A percentile compares a stretch with the other conserved stretches of the same genome.
These are phyloP conservation scores for Centella asiatica DNA, from an alignment of 129 eudicot genomes.

Conservation along the genomic window DNA sequence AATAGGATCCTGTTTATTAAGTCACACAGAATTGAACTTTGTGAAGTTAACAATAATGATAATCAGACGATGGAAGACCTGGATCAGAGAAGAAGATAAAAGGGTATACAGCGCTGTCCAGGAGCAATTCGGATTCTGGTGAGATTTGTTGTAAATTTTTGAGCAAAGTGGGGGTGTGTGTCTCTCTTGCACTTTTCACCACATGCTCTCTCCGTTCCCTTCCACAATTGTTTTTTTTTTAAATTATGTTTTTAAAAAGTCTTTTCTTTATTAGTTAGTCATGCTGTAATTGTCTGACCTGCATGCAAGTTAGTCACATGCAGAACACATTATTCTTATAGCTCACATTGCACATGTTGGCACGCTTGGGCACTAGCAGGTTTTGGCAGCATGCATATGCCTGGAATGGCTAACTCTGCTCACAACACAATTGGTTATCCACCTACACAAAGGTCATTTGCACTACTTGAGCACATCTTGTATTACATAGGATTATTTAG, in stretches of 20 bases:
- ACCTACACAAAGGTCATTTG: conserved; percentile 99
- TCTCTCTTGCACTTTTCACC: background rate
- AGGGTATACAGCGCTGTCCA: conserved; percentile 43
- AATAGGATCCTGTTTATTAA: background rate
- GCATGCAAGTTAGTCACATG: conserved; percentile 43
- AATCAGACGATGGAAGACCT: conserved; percentile 62
- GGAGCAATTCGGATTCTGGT: conserved; percentile 61
- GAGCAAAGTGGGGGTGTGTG: background rate
- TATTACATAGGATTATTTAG: conserved; percentile 31
- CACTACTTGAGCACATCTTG: conserved; percentile 89
- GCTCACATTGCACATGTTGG: conserved; percentile 97
- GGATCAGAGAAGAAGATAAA: conserved; percentile 74
- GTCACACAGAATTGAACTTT: background rate
- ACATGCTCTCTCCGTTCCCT: too few species aligned
- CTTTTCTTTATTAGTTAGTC: conserved; percentile 16
- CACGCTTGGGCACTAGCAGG: conserved; percentile 99
- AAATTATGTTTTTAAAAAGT: too few species aligned
- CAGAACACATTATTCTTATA: conserved; percentile 56
- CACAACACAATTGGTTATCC: conserved; percentile 97
- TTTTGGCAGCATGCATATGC: conserved; percentile 90
- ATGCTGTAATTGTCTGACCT: conserved; percentile 18
- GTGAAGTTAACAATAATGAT: conserved; percentile 13
- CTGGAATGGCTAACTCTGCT: conserved; percentile 98
- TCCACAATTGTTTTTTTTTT: too few species aligned
- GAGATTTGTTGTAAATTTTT: conserved; percentile 24